Percentiles rank a stretch among this genome's conserved stretches.
Conservation (phyloP, 495 filamentous ascomycete genomes). For the Daldinia caldariorum region DNA sequence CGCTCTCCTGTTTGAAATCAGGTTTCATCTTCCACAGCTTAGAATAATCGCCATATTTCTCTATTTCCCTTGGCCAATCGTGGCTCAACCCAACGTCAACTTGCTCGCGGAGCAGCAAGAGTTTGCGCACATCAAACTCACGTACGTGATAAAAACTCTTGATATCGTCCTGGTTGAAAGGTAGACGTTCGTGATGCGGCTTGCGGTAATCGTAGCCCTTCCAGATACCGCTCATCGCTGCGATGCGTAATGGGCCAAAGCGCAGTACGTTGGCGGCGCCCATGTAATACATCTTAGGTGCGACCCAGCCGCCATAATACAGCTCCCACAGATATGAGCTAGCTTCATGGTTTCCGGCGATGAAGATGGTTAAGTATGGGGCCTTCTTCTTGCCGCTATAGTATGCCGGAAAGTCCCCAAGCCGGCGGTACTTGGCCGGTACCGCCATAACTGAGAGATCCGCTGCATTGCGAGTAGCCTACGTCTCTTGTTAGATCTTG, state of each 20-base stretch:
- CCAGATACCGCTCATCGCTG: constrained; percentile 93
- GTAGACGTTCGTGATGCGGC: constrained; percentile 84
- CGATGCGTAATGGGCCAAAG: constrained; percentile 83
- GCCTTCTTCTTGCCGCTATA: constrained; percentile 81
- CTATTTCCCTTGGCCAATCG: constrained; percentile 90
- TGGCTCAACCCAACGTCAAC: constrained; percentile 92
- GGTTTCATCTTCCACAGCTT: constrained; percentile 74
- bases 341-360: constrained; percentile 95
- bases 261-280: constrained; percentile 89
- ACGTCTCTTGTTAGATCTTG: not conserved
- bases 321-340: constrained; percentile 87
- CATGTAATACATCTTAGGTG: constrained; percentile 95
- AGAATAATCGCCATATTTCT: constrained; percentile 72
- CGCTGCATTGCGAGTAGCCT: constrained; percentile 83
- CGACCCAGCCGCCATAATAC: constrained; percentile 96
- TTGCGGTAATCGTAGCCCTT: constrained; percentile 85
- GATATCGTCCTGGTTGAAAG: constrained; percentile 77
- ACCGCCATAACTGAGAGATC: constrained; percentile 89
- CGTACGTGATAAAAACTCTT: constrained; percentile 87
- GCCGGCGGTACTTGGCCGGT: constrained; percentile 79
- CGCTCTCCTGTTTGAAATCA: constrained; percentile 77
- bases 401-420: constrained; percentile 93
- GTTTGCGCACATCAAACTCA: constrained; percentile 89
- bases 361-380: constrained; percentile 89
- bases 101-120: constrained; percentile 82